These are phyloP conservation scores for Lepidium campestre DNA, from an alignment of 441 rosid genomes.

Conservation along the genomic window DNA sequence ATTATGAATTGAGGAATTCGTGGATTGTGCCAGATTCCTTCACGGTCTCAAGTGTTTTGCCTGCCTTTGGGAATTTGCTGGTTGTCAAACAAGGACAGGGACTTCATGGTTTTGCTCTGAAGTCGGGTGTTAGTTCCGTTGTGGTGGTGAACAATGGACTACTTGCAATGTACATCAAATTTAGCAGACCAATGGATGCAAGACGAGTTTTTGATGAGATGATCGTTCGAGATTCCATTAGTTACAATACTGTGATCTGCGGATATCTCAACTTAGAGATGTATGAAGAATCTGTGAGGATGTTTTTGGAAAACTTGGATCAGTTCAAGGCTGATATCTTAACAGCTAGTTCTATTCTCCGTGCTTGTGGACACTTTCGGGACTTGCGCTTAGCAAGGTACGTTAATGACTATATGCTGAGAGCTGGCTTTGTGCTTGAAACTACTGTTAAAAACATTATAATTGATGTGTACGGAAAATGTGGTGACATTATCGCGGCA, in stretches of 20 bases:
- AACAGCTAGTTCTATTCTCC: slow-evolving; percentile 48
- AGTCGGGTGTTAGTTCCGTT: slow-evolving; percentile 39
- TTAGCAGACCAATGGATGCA: slow-evolving; percentile 33
- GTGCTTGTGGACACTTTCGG: slow-evolving; percentile 45
- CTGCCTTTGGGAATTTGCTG: slow-evolving; percentile 49
- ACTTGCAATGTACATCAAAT: slow-evolving; percentile 59
- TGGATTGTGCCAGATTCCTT: slow-evolving; percentile 43
- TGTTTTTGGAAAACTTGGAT: slow-evolving; percentile 39
- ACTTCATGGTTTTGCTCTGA: slow-evolving; percentile 45
- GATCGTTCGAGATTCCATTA: slow-evolving; percentile 42
- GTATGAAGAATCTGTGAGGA: slow-evolving; percentile 36
- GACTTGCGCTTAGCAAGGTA: slow-evolving; percentile 43
- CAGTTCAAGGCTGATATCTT: slow-evolving; percentile 46
- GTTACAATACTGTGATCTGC: slow-evolving; percentile 59
- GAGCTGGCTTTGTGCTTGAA: slow-evolving; percentile 34
- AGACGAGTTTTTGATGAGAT: slow-evolving; percentile 47
- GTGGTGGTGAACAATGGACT: slow-evolving; percentile 48
- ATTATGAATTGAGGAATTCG: slow-evolving; percentile 23
- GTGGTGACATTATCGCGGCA: slow-evolving; percentile 43
- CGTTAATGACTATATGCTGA: slow-evolving; percentile 37
- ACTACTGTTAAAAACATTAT: slow-evolving; percentile 43
- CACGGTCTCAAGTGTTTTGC: slow-evolving; percentile 53
- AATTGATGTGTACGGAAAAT: slow-evolving; percentile 51
- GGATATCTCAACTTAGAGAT: slow-evolving; percentile 43
- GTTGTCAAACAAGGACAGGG: slow-evolving; percentile 35